A percentile compares a stretch with the other conserved stretches of the same genome.
These are phyloP conservation scores for Neurospora sp. DNA, from an alignment of 495 filamentous ascomycete genomes.

Conservation along the genomic window DNA sequence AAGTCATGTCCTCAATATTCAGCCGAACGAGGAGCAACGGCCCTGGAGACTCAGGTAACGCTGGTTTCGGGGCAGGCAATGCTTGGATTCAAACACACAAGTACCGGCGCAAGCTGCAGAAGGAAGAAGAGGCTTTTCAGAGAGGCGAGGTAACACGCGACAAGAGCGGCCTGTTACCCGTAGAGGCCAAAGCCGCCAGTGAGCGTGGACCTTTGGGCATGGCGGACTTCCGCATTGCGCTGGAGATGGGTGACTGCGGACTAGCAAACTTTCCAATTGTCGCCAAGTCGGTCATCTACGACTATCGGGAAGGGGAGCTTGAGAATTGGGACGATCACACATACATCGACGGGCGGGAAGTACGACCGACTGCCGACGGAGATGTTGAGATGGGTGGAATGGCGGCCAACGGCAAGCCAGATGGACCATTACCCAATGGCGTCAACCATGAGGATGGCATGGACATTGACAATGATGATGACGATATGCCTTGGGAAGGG, in stretches of 20 bases:
- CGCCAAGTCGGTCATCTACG: constrained; percentile 57
- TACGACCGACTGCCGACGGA: constrained; percentile 11
- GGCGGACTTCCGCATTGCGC: constrained; percentile 64
- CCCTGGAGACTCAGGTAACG: constrained; percentile 44
- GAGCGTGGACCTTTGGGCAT: constrained; percentile 60
- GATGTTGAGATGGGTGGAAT: constrained; percentile 26
- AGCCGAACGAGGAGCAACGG: constrained; percentile 71
- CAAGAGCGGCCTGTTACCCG: constrained; percentile 65
- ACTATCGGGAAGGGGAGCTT: constrained; percentile 66
- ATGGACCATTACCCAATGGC: constrained; percentile 25
- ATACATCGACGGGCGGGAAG: constrained; percentile 31
- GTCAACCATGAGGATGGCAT: constrained; percentile 38
- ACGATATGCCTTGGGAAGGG: constrained; percentile 65
- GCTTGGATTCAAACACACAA: constrained; percentile 69
- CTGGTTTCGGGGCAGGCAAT: constrained; percentile 50
- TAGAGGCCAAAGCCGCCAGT: constrained; percentile 60
- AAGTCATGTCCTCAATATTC: constrained; percentile 69
- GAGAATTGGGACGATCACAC: constrained; percentile 49
- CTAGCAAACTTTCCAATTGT: constrained; percentile 70
- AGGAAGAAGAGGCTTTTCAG: constrained; percentile 58
- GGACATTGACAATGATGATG: constrained; percentile 57
- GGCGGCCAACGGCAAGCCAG: constrained; percentile 12
- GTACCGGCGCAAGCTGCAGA: constrained; percentile 60
- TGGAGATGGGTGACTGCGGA: constrained; percentile 63
- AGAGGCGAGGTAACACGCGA: constrained; percentile 55